Percentiles rank a stretch among this genome's conserved stretches.
phyloP scores from a whole-genome alignment of 495 filamentous ascomycete species.

The Viridothelium virens region DNA sequence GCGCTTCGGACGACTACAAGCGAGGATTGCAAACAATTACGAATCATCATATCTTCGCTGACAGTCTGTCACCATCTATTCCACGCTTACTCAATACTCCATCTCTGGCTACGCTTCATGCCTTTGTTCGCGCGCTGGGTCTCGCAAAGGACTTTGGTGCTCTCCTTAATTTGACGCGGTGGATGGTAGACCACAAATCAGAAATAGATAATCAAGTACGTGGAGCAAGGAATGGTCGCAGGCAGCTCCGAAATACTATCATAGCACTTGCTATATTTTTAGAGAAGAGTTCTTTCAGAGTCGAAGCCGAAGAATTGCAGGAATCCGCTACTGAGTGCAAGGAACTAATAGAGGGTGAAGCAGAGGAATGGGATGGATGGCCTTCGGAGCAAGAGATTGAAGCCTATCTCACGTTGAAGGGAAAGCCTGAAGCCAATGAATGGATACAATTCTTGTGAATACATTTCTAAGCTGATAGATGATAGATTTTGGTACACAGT shows the following conservation, averaged over 20 bases:
- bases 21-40: not conserved
- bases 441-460: not conserved
- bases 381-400: conserved; percentile 1
- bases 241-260: conserved; percentile 43
- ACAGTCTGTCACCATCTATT: not conserved
- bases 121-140: conserved; percentile 35
- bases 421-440: not conserved
- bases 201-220: conserved; percentile 19
- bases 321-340: not conserved
- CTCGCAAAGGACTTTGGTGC: conserved; percentile 29
- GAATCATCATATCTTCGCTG: not conserved
- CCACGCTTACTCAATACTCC: conserved; percentile 22
- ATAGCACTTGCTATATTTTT: conserved; percentile 48
- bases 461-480: not conserved
- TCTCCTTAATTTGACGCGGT: conserved; percentile 26
- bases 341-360: not conserved
- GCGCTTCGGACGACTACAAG: not conserved
- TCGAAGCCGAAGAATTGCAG: not conserved
- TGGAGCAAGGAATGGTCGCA: conserved; percentile 35
- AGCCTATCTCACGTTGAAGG: not conserved
- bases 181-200: conserved; percentile 24
- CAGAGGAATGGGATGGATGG: not conserved
- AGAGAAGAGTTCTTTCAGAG: conserved; percentile 38
- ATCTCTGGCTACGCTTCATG: conserved; percentile 28
- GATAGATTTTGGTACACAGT: not conserved